Conservation (phyloP, 2,329 filamentous ascomycete genomes). For the Zymoseptoria pseudotritici region DNA sequence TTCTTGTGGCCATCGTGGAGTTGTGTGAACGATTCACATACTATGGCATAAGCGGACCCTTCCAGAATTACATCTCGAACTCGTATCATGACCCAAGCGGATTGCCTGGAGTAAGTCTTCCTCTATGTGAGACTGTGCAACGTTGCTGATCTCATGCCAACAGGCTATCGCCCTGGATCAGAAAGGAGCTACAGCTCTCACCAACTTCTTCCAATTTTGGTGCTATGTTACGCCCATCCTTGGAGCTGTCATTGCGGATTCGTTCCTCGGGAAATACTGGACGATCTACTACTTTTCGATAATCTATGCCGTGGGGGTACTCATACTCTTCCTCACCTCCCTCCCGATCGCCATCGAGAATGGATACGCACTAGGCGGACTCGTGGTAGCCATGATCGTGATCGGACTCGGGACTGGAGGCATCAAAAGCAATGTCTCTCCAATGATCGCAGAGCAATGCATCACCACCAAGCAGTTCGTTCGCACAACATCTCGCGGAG, state of each 20-base stretch:
- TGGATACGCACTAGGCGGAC: slow-evolving; percentile 53
- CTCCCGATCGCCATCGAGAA: slow-evolving; percentile 55
- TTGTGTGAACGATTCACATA: slow-evolving; percentile 22
- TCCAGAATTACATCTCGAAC: slow-evolving; percentile 42
- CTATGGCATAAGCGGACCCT: slow-evolving; percentile 26
- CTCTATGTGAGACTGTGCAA: neutral
- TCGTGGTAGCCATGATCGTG: slow-evolving; percentile 56
- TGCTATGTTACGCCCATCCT: slow-evolving; percentile 17
- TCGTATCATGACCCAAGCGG: slow-evolving; percentile 33
- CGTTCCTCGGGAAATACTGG: slow-evolving; percentile 56
- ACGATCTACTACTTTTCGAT: slow-evolving; percentile 61
- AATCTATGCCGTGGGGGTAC: slow-evolving; percentile 58
- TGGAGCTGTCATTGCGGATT: slow-evolving; percentile 19
- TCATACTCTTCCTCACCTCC: slow-evolving; percentile 57
- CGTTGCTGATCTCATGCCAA: slow-evolving; percentile 1
- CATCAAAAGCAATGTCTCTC: slow-evolving; percentile 68
- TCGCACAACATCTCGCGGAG: slow-evolving; percentile 32
- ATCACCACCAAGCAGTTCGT: slow-evolving; percentile 30
- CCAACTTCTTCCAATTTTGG: slow-evolving; percentile 40
- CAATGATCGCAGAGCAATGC: slow-evolving; percentile 42
- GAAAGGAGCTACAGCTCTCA: slow-evolving; percentile 34
- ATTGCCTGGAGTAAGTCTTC: slow-evolving; percentile 8
- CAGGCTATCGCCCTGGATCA: slow-evolving; percentile 30
- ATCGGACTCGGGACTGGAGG: slow-evolving; percentile 67
- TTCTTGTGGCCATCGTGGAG: slow-evolving; percentile 17